A percentile compares a stretch with the other conserved stretches of the same genome.
These are phyloP conservation scores for Bipolaris oryzae DNA, from an alignment of 2,329 filamentous ascomycete genomes.

Conservation along the genomic window DNA sequence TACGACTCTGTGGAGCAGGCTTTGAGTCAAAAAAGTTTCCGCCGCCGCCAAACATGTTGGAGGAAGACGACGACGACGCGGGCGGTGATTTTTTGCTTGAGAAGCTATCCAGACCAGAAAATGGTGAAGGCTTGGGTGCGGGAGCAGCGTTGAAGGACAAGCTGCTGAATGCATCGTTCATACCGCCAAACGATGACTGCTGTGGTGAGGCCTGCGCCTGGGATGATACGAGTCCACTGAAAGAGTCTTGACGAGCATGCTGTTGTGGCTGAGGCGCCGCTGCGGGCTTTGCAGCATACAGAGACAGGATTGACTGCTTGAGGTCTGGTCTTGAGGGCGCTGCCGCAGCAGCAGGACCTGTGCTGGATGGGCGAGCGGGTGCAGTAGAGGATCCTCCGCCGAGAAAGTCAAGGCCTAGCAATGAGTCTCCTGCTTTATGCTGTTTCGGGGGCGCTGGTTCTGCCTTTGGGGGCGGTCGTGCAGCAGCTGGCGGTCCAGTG, in stretches of 20 bases:
- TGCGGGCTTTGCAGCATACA: slow-evolving; percentile 88
- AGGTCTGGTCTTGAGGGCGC: slow-evolving; percentile 84
- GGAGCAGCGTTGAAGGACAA: slow-evolving; percentile 63
- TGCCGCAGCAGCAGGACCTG: slow-evolving; percentile 62
- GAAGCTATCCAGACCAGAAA: slow-evolving; percentile 66
- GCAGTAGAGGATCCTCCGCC: slow-evolving; percentile 72
- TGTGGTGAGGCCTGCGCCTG: slow-evolving; percentile 39
- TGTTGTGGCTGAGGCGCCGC: slow-evolving; percentile 56
- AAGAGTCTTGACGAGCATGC: slow-evolving; percentile 60
- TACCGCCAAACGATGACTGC: slow-evolving; percentile 63
- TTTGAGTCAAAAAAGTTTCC: slow-evolving; percentile 84
- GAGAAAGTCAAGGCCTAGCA: slow-evolving; percentile 92
- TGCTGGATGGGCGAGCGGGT: slow-evolving; percentile 79
- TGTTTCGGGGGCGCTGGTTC: slow-evolving; percentile 64
- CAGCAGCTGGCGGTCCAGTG: slow-evolving; percentile 67
- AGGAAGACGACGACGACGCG: slow-evolving; percentile 55
- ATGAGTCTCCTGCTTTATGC: slow-evolving; percentile 79
- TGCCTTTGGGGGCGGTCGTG: slow-evolving; percentile 65
- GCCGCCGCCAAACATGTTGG: slow-evolving; percentile 63
- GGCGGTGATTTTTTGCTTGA: slow-evolving; percentile 47
- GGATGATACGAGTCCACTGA: slow-evolving; percentile 57
- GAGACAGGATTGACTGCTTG: slow-evolving; percentile 94
- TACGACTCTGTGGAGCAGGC: slow-evolving; percentile 55
- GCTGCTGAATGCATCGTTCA: slow-evolving; percentile 81
- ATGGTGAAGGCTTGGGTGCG: slow-evolving; percentile 65